Percentiles rank a stretch among this genome's conserved stretches.
Conservation (phyloP, 2,329 filamentous ascomycete species). For the Chaetomiaceae sp. region DNA sequence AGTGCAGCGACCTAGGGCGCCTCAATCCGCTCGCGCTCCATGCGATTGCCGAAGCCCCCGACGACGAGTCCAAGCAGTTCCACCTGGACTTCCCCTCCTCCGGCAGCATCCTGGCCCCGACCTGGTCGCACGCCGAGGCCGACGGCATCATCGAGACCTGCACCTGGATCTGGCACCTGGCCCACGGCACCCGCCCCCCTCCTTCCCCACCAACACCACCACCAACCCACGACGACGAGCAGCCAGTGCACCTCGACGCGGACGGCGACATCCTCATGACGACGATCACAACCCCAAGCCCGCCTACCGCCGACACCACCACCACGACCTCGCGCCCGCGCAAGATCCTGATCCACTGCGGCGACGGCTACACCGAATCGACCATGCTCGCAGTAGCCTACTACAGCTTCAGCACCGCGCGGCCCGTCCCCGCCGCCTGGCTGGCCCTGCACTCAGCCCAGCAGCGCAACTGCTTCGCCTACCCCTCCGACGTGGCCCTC, state of each 20-base stretch:
- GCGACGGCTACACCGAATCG: conserved; percentile 93
- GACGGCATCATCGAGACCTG: conserved; percentile 82
- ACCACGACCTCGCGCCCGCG: conserved; percentile 36
- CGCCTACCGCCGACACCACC: no score
- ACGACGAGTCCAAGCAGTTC: conserved; percentile 35
- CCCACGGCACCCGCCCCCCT: conserved; percentile 59
- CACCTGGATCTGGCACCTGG: conserved; percentile 81
- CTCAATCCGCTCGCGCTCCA: conserved; percentile 64
- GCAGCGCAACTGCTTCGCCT: conserved; percentile 91
- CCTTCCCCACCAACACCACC: conserved; percentile 31
- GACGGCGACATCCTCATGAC: conserved; percentile 38
- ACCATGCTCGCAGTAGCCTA: conserved; percentile 86
- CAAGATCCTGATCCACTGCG: conserved; percentile 84
- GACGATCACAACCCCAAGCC: conserved; percentile 39
- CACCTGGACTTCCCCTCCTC: conserved; percentile 83
- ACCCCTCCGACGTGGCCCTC: conserved; percentile 80
- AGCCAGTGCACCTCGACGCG: conserved; percentile 27
- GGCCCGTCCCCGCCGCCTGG: conserved; percentile 79
- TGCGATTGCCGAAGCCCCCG: conserved; percentile 52
- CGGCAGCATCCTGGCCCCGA: conserved; percentile 81
- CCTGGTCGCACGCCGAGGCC: conserved; percentile 74
- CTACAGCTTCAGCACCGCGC: conserved; percentile 83
- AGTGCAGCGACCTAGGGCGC: conserved; percentile 78
- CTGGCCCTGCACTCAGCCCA: conserved; percentile 73
- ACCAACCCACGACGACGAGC: conserved; percentile 19